Evolutionary conservation across 805 yeast species (phyloP), one percentile per base, ranked within the genome.

Genomic region (Candida michaelii): DNA sequence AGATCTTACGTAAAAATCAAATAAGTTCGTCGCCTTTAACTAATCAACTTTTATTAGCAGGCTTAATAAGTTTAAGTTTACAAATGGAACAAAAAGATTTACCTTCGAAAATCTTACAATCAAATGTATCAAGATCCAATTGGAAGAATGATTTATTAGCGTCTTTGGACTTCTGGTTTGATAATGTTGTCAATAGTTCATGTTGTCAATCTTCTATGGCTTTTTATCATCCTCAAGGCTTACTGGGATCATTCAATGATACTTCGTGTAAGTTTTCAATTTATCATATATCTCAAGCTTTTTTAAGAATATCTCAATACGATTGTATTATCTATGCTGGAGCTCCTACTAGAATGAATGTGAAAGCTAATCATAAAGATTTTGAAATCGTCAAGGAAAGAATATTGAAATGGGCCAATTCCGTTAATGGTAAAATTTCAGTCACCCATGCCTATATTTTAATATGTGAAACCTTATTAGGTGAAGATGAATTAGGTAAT

Each of bases 361-460:
- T 82, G 7, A 46, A 40, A 30, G 45, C 55, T 4, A 39, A 37
- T 12, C 35, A 27, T 11, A 44, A 39, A 1, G 81, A 77, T 44
- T 72, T 76, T 48, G 71, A 70, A 23, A 62, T 70, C 4, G 77
- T 76, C 12, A 66, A 70, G 31, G 62, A 62, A n/a, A 67, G 81
- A 48, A 73, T 83, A 16, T 60, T 68, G 27, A 76, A 71, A 39
- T 78, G 85, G 79, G 66, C 80, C 1, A 54, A 55, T 5, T 65
- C 74, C 3, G 44, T 58, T 10, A 70, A 65, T 45, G 84, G 82
- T 8, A 70, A 71, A 43, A 59, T 76, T 12, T 69, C 80, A n/a
- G 74, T 78, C 6, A 66, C 82, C 30, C 85, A 83, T 54, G 82
- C 84, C 19, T 78, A 78, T 46, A 63, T 77, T 50, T 66, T 80